phyloP scores from a whole-genome alignment of 495 filamentous ascomycete species.

The Astrocystis sublimbata region DNA sequence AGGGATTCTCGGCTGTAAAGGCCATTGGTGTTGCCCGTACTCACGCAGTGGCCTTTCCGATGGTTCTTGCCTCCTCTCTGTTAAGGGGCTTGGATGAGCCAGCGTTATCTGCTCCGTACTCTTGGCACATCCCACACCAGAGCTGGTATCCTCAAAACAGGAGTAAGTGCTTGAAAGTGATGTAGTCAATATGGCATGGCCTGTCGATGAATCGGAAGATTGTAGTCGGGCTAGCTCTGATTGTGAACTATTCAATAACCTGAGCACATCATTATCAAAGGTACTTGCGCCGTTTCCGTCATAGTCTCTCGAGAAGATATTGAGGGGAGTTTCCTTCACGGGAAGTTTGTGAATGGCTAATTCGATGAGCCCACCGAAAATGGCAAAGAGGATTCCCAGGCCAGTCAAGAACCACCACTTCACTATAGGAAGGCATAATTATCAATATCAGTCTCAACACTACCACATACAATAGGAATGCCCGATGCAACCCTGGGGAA shows the following conservation, averaged over 20 bases:
- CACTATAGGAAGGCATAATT: constrained; percentile 5
- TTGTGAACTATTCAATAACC: not conserved
- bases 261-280: not conserved
- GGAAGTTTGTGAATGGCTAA: constrained; percentile 11
- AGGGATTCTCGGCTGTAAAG: constrained; percentile 9
- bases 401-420: constrained; percentile 11
- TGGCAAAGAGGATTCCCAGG: constrained; percentile 4
- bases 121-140: constrained; percentile 3
- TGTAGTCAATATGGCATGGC: not conserved
- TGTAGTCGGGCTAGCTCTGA: not conserved
- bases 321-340: constrained; percentile 4
- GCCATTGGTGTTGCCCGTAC: constrained; percentile 8
- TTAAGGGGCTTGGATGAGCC: constrained; percentile 1
- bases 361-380: constrained; percentile 10
- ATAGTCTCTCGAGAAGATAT: constrained; percentile 5
- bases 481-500: not conserved
- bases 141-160: constrained; percentile 4
- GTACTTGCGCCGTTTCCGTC: not conserved
- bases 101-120: constrained; percentile 4
- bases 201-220: not conserved
- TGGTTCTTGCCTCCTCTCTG: constrained; percentile 4
- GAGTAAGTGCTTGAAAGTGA: constrained; percentile 1
- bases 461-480: constrained; percentile 5
- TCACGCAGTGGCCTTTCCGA: constrained; percentile 7
- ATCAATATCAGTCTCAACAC: not conserved